Percentiles rank a stretch among this genome's conserved stretches.
Evolutionary conservation across 2,329 filamentous ascomycete species (phyloP).

Genomic region (Cadophora gregata): DNA sequence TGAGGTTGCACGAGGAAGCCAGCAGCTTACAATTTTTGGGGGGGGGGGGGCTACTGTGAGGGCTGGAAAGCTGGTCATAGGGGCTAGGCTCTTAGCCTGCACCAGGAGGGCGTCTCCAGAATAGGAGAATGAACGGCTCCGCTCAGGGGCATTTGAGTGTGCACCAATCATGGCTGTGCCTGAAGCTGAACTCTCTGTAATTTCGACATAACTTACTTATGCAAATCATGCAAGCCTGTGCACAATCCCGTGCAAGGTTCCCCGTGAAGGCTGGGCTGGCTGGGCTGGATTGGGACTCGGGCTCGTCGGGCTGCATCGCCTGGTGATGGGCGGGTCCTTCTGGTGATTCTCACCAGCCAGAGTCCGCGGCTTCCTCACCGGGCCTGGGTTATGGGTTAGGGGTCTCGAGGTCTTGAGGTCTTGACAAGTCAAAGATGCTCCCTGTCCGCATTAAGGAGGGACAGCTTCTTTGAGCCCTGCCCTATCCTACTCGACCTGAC

Average conservation of each 20-base stretch:
- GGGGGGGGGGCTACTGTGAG: not conserved
- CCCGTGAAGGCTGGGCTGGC: constrained; percentile 26
- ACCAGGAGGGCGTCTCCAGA: constrained; percentile 5
- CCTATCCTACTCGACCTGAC: too few relatives aligned
- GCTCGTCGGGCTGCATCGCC: not conserved
- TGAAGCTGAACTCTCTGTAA: constrained; percentile 20
- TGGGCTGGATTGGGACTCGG: not conserved
- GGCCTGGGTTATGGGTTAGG: not conserved
- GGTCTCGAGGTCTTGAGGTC: not conserved
- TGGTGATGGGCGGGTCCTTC: constrained; percentile 1
- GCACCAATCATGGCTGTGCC: constrained; percentile 4
- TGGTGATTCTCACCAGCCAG: not conserved
- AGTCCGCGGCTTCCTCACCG: not conserved
- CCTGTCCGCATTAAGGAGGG: constrained; percentile 4
- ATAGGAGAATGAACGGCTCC: constrained; percentile 15
- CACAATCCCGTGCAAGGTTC: constrained; percentile 25
- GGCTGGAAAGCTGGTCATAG: not conserved
- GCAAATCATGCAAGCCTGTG: constrained; percentile 22
- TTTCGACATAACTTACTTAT: constrained; percentile 25
- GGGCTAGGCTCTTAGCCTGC: constrained; percentile 2
- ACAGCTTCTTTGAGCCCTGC: not conserved
- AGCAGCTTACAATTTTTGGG: too few relatives aligned
- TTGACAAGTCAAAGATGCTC: not conserved
- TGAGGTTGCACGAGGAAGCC: not conserved
- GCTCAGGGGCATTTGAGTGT: constrained; percentile 6